Base-by-base conservation (phyloP, 2,329 filamentous ascomycete genomes). In the Neofusicoccum sp. region DNA sequence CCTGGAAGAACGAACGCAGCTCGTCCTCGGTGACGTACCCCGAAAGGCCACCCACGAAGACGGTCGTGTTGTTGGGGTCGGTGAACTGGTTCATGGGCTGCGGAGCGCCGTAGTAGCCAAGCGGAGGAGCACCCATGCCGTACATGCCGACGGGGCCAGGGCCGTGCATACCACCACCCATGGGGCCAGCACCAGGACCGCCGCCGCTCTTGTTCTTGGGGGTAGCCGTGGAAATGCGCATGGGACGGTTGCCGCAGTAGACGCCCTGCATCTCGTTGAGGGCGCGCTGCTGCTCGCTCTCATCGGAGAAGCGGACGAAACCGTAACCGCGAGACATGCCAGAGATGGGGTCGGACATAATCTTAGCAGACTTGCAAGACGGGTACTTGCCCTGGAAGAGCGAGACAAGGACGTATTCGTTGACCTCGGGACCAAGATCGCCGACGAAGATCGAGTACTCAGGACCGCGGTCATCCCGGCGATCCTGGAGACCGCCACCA, bases 61-160 rank as follows among this genome's bases (percentile, higher is more conserved):
- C 95, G 20, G 95, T 99, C 16, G 95, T 99, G 81, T 99, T 99
- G 85, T 99, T 99, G 11, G 95, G 95, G 71, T 99, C 95, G 38
- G 95, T 99, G 82, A 99, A 99, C 80, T 99, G 95, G 80, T 99
- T 99, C 95, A 99, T 98, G 66, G 88, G 88, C 76, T 90, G 88
- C 64, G 86, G 86, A 67, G 85, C 82, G 64, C 85, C 86, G 72
- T 86, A 87, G 75, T 84, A 87, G 8, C 63, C 83, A 79, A 89
- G 86, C 36, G 86, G 86, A 61, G 87, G 86, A 68, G 82, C 84
- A 64, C 86, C 85, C 87, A 90, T 89, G 28, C 80, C 81, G 75
- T 89, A 89, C 82, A 89, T 87, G 70, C 85, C 85, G 65, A 82
- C 78, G 65, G 81, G 83, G 65, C 65, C 68, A 54, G 73, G 76